phyloP scores from a whole-genome alignment of 2,329 filamentous ascomycete genomes.

The Ophidiomyces ophidiicola region DNA sequence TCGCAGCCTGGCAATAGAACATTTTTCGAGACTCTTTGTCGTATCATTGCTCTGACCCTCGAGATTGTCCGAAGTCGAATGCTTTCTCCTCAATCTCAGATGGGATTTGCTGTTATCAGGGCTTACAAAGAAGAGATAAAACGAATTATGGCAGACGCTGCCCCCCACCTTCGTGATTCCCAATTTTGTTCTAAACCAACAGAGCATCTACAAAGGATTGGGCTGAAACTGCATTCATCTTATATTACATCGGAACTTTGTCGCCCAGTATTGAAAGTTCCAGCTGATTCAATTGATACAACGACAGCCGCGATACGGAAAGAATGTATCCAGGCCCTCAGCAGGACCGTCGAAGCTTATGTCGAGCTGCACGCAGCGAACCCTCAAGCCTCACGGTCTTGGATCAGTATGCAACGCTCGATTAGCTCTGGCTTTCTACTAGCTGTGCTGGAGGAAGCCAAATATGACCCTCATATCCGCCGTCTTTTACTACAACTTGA shows the following conservation, averaged over 20 bases:
- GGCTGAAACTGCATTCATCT: constrained; percentile 48
- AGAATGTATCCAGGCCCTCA: constrained; percentile 45
- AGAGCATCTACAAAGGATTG: constrained; percentile 49
- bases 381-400: constrained; percentile 34
- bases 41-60: constrained; percentile 41
- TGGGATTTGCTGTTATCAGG: constrained; percentile 44
- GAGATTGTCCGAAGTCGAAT: constrained; percentile 50
- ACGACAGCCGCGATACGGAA: constrained; percentile 33
- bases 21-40: constrained; percentile 49
- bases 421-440: constrained; percentile 39
- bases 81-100: constrained; percentile 41
- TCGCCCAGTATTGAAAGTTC: constrained; percentile 46
- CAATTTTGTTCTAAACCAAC: constrained; percentile 30
- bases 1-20: constrained; percentile 39
- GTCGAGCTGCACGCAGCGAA: constrained; percentile 41
- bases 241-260: constrained; percentile 53
- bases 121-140: constrained; percentile 46
- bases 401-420: constrained; percentile 37
- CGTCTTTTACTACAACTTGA: constrained; percentile 33
- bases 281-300: constrained; percentile 34
- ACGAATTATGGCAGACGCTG: constrained; percentile 46
- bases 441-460: constrained; percentile 36
- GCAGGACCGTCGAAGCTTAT: constrained; percentile 48
- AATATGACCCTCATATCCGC: constrained; percentile 30
- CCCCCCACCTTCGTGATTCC: constrained; percentile 45